Conservation (phyloP, 176 grass and related monocot species). For the Eleusine indica region DNA sequence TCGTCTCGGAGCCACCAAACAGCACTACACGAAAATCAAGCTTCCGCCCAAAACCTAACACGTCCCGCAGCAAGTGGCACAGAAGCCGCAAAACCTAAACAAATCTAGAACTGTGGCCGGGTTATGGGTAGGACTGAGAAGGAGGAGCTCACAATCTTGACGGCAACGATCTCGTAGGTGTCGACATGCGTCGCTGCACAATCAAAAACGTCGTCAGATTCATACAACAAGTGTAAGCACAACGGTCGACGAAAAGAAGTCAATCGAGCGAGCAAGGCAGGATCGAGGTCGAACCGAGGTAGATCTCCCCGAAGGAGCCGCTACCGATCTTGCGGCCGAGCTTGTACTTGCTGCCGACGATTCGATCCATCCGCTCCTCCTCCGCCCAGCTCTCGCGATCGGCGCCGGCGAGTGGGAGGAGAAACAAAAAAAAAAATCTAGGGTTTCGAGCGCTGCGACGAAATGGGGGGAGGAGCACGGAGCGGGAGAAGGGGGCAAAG, state of each 20-base stretch:
- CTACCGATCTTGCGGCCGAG: slow-evolving; percentile 78
- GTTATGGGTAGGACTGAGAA: neutral
- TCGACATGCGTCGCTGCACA: slow-evolving; percentile 73
- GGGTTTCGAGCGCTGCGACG: slow-evolving; percentile 32
- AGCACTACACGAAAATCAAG: neutral
- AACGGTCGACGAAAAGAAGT: neutral
- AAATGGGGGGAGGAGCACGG: neutral
- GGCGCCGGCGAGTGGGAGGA: slow-evolving; percentile 11
- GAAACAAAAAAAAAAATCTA: slow-evolving; percentile 5
- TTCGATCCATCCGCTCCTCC: slow-evolving; percentile 56
- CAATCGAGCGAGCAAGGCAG: neutral
- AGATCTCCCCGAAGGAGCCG: slow-evolving; percentile 82
- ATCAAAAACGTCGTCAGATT: slow-evolving; percentile 38
- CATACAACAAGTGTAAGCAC: neutral
- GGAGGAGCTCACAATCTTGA: slow-evolving; percentile 69
- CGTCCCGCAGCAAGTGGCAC: neutral
- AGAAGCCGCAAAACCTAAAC: neutral
- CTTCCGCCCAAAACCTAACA: neutral
- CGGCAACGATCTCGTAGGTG: slow-evolving; percentile 86
- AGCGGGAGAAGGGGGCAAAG: neutral
- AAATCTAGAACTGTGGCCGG: slow-evolving; percentile 16
- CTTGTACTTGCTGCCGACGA: slow-evolving; percentile 69
- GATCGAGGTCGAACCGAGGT: slow-evolving; percentile 52
- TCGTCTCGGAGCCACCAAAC: neutral
- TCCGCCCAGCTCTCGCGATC: neutral